A percentile compares a stretch with the other conserved stretches of the same genome.
Evolutionary conservation across 192 early-diverging fungal genomes (phyloP).

Genomic region (Tieghemiomyces parasiticus): DNA sequence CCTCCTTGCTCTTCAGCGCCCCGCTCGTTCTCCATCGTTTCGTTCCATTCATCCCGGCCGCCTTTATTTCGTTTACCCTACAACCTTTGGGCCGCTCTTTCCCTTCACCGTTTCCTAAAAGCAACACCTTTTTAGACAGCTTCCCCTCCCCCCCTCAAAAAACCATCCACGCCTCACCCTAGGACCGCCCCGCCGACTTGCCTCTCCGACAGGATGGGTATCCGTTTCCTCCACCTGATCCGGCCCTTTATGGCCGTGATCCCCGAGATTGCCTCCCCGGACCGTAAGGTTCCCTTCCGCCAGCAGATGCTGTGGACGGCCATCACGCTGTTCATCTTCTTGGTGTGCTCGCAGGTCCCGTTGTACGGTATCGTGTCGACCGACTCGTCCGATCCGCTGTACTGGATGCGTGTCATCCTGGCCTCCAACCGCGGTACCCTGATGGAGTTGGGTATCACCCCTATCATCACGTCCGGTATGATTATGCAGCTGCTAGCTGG

Average conservation of each 20-base stretch:
- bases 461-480: conserved; percentile 99
- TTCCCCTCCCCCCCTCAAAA: too few relatives aligned
- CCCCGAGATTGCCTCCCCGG: conserved; percentile 93
- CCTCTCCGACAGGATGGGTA: too few relatives aligned
- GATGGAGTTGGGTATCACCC: conserved; percentile 99
- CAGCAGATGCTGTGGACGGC: conserved; percentile 99
- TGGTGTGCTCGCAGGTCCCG: conserved; percentile 98
- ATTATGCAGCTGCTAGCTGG: conserved; percentile 99
- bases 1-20: too few relatives aligned
- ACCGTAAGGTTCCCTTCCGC: conserved; percentile 97
- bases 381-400: conserved; percentile 97
- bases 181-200: too few relatives aligned
- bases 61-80: too few relatives aligned
- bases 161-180: too few relatives aligned
- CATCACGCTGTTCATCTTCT: conserved; percentile 97
- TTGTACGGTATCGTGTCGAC: conserved; percentile 99
- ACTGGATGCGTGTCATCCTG: conserved; percentile 99
- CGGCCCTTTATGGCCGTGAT: conserved; percentile 95
- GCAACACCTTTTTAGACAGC: too few relatives aligned
- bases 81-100: too few relatives aligned
- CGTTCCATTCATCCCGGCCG: too few relatives aligned
- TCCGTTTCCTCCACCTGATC: conserved; percentile 91
- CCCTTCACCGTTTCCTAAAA: too few relatives aligned
- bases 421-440: conserved; percentile 99
- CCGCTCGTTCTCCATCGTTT: too few relatives aligned